Evolutionary conservation across 306 rosid genomes (phyloP), one percentile per base, ranked within the genome.

Genomic region (Vigna unguiculata): DNA sequence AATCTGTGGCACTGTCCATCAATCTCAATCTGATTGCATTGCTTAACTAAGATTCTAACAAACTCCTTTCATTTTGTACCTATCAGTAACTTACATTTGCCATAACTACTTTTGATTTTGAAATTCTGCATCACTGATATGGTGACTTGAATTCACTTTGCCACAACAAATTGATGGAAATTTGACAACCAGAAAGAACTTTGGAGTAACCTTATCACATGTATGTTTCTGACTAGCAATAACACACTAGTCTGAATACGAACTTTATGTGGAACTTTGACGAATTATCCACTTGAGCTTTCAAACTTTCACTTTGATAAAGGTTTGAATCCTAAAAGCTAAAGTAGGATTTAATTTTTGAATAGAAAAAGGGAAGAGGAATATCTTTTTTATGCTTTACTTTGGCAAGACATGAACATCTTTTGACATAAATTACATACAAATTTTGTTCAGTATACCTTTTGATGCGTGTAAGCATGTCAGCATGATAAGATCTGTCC

Each of bases 1-100:
- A 61, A 45, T 81, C 25, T 63, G 57, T 76, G 14, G 69, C 69
- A 69, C 32, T 17, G 40, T 72, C 54, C 68, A 51, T 66, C 82
- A 24, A 36, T 82, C 59, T 83, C 73, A 41, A 28, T 80, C 5
- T 74, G 74, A 78, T 74, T 34, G 75, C 64, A 76, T 66, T 71
- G 48, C 72, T 43, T 54, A 58, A 58, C 73, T 55, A 49, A 28
- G n/a, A 24, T 51, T 52, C 72, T 58, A 76, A 71, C 84, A 45
- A 66, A 71, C 14, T 64, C 46, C 66, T 1, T 62, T 69, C 51
- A 6, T 17, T 68, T 40, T 78, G 55, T 62, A n/a, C 66, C 43
- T 34, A 49, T 68, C 66, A 64, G 11, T 43, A 43, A 21, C 19
- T 62, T 40, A 28, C 48, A 76, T 71, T 72, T 64, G 41, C 30